phyloP scores from a whole-genome alignment of 257 asterid species.

The Solanum commersonii region DNA sequence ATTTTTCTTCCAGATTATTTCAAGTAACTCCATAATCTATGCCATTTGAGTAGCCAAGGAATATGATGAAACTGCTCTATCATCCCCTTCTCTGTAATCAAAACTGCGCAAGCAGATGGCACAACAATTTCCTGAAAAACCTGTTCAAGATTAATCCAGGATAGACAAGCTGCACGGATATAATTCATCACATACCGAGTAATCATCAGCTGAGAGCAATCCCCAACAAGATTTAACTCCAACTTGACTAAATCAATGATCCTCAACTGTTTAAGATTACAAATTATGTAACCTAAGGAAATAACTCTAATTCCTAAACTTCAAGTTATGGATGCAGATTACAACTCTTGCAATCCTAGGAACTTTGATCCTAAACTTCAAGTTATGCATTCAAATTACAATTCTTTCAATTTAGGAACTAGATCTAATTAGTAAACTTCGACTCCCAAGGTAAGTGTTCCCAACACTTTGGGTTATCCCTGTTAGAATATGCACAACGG shows the following conservation, averaged over 20 bases:
- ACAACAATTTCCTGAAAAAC: neutral
- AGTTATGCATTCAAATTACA: too few species aligned
- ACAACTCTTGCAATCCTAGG: neutral
- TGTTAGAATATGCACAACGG: too few species aligned
- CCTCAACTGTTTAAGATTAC: neutral
- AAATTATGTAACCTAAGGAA: neutral
- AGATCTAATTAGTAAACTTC: too few species aligned
- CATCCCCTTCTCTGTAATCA: neutral
- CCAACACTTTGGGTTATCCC: too few species aligned
- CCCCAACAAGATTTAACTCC: neutral
- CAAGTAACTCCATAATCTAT: neutral
- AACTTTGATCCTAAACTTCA: neutral
- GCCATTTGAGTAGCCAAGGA: neutral
- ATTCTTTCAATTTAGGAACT: too few species aligned
- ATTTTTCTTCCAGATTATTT: neutral
- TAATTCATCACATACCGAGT: neutral
- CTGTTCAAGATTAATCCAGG: neutral
- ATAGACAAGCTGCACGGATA: neutral
- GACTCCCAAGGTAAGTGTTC: too few species aligned
- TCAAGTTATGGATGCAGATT: neutral
- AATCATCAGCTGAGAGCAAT: neutral
- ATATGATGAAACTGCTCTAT: too few species aligned
- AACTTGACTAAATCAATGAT: neutral
- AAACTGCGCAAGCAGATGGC: neutral
- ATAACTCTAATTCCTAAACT: neutral